phyloP scores from a whole-genome alignment of 1,284 basidiomycete species.

The Termitomyces sp. region DNA sequence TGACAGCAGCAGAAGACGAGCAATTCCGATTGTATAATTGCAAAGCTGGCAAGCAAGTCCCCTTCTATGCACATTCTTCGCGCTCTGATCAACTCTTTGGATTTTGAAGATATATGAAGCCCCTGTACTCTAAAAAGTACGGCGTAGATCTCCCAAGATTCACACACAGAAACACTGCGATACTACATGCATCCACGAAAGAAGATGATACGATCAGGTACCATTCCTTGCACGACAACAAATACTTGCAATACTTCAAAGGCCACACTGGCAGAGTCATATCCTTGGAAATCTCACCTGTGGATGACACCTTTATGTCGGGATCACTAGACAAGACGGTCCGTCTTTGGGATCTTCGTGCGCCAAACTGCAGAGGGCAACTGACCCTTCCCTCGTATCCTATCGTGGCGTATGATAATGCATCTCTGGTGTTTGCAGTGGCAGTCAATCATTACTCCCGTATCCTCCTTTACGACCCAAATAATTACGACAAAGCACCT shows the following conservation, averaged over 20 bases:
- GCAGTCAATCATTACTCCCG: constrained; percentile 83
- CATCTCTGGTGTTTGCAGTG: constrained; percentile 90
- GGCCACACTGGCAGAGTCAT: constrained; percentile 90
- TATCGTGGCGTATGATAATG: constrained; percentile 86
- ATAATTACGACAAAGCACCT: constrained; percentile 87
- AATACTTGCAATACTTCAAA: constrained; percentile 91
- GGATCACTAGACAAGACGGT: constrained; percentile 92
- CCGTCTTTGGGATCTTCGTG: constrained; percentile 92
- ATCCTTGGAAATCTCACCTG: constrained; percentile 88
- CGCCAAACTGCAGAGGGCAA: constrained; percentile 70
- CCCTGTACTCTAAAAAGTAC: constrained; percentile 91
- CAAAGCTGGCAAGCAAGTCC: constrained; percentile 86
- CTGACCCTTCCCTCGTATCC: constrained; percentile 70
- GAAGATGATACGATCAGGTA: constrained; percentile 94
- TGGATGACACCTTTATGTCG: constrained; percentile 94
- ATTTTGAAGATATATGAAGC: constrained; percentile 60
- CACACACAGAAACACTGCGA: constrained; percentile 83
- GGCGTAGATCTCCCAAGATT: constrained; percentile 92
- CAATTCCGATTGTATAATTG: constrained; percentile 87
- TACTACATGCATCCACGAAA: constrained; percentile 92
- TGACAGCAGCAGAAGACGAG: constrained; percentile 93
- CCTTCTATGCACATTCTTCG: constrained; percentile 20
- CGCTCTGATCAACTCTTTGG: constrained; percentile 19
- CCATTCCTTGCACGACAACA: constrained; percentile 93
- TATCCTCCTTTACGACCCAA: constrained; percentile 85